A percentile compares a stretch with the other conserved stretches of the same genome.
phyloP scores from a whole-genome alignment of 2,329 filamentous ascomycete species.

The Aspergillus versicolor region DNA sequence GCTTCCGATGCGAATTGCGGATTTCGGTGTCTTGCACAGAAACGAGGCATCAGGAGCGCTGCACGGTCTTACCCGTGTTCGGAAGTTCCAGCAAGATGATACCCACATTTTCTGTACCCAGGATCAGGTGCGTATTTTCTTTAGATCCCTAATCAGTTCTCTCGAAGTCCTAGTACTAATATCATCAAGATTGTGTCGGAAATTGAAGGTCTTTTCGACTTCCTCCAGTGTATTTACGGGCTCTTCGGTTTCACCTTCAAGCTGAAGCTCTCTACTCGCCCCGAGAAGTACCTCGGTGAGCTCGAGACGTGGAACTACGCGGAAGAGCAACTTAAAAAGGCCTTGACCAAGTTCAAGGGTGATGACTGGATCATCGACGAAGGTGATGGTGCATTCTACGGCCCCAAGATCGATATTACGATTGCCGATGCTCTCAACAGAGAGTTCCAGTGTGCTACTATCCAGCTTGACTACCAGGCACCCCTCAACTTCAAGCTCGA shows the following conservation, averaged over 20 bases:
- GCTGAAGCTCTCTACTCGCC: constrained; percentile 87
- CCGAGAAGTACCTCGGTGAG: constrained; percentile 85
- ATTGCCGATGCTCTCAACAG: constrained; percentile 83
- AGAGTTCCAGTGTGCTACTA: constrained; percentile 87
- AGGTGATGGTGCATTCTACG: constrained; percentile 96
- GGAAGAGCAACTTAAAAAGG: constrained; percentile 74
- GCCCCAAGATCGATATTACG: constrained; percentile 97
- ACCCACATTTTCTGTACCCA: constrained; percentile 92
- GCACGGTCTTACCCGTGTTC: constrained; percentile 84
- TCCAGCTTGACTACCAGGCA: constrained; percentile 89
- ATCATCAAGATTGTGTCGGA: constrained; percentile 60
- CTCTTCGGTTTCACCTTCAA: constrained; percentile 88
- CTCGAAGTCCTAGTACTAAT: constrained; percentile 12
- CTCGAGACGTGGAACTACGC: constrained; percentile 86
- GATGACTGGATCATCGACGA: constrained; percentile 86
- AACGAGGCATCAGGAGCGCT: constrained; percentile 94
- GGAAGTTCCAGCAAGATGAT: constrained; percentile 94
- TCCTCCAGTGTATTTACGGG: constrained; percentile 76
- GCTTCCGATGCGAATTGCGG: constrained; percentile 86
- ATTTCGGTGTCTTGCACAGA: constrained; percentile 92
- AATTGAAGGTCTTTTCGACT: constrained; percentile 83
- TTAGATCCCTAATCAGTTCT: not conserved
- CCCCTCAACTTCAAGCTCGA: constrained; percentile 83
- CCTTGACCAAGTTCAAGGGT: constrained; percentile 74
- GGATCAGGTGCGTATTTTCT: constrained; percentile 56